phyloP scores from a whole-genome alignment of 2,329 filamentous ascomycete species.

The Aspergillus fumigatiaffinis region DNA sequence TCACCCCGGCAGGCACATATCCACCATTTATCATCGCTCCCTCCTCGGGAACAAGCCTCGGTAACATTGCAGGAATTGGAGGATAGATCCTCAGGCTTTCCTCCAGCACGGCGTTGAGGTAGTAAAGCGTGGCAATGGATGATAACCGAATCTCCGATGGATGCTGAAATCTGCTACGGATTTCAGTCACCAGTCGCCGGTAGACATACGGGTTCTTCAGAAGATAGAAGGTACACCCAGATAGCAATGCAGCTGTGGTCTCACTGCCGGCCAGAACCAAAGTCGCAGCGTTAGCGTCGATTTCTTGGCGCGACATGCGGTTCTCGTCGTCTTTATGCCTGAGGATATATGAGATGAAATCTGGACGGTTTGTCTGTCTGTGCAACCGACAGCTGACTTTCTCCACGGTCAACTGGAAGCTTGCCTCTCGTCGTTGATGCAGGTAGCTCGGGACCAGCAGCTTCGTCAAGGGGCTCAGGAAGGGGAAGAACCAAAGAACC shows the following conservation, averaged over 20 bases:
- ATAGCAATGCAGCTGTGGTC: constrained; percentile 42
- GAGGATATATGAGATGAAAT: constrained; percentile 41
- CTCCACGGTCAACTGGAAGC: constrained; percentile 12
- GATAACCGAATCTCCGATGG: constrained; percentile 17
- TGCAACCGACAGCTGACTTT: constrained; percentile 25
- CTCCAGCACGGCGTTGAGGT: constrained; percentile 24
- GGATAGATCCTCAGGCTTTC: constrained; percentile 27
- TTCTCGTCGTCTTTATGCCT: constrained; percentile 25
- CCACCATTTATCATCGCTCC: constrained; percentile 23
- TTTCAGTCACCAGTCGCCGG: constrained; percentile 12
- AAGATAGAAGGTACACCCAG: constrained; percentile 35
- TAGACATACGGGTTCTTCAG: constrained; percentile 21
- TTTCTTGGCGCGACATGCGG: constrained; percentile 29
- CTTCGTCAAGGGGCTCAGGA: constrained; percentile 17
- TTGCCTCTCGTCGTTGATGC: constrained; percentile 10
- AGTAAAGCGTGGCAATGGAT: constrained; percentile 13
- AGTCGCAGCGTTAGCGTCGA: constrained; percentile 34
- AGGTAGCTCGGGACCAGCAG: constrained; percentile 6
- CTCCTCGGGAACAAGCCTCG: constrained; percentile 25
- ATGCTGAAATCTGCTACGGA: constrained; percentile 15
- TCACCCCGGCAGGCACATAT: constrained; percentile 24
- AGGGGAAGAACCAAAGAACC: constrained; percentile 7
- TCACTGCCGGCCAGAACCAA: constrained; percentile 45
- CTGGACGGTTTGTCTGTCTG: constrained; percentile 23
- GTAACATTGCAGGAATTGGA: constrained; percentile 27